A percentile compares a stretch with the other conserved stretches of the same genome.
phyloP scores from a whole-genome alignment of 164 flowering plant genomes.

The Malania oleifera region DNA sequence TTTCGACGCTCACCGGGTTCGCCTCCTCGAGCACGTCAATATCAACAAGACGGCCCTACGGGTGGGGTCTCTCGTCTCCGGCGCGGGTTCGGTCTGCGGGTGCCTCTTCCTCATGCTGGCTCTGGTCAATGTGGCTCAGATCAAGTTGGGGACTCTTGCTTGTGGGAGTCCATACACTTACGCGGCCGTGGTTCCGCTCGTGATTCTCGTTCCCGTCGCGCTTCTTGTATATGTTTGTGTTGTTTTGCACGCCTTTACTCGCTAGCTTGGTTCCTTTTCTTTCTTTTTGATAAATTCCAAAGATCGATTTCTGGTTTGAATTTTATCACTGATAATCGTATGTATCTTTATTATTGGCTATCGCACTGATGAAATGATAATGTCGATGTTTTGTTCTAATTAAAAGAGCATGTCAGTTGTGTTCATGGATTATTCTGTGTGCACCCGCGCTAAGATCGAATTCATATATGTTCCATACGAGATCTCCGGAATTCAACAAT shows the following conservation, averaged over 20 bases:
- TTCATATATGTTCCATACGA: too few relatives aligned
- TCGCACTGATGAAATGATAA: too few relatives aligned
- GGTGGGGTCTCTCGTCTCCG: slow-evolving; percentile 52
- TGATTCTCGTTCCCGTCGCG: slow-evolving; percentile 58
- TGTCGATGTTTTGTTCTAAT: too few relatives aligned
- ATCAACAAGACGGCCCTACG: slow-evolving; percentile 37
- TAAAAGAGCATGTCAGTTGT: too few relatives aligned
- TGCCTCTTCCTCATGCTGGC: slow-evolving; percentile 71
- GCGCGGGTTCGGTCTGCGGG: slow-evolving; percentile 67
- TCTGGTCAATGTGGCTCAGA: slow-evolving; percentile 64
- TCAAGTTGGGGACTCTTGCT: slow-evolving; percentile 66
- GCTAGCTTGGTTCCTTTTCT: too few relatives aligned
- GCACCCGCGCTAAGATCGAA: too few relatives aligned
- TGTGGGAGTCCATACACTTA: slow-evolving; percentile 43
- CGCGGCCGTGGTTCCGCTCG: slow-evolving; percentile 59
- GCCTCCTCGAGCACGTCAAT: slow-evolving; percentile 34
- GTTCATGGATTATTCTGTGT: too few relatives aligned
- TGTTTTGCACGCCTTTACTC: slow-evolving; percentile 51
- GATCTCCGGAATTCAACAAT: too few relatives aligned
- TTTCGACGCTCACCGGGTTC: slow-evolving; percentile 8
- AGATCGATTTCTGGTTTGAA: too few relatives aligned
- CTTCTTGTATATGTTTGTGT: slow-evolving; percentile 49
- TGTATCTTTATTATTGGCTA: too few relatives aligned
- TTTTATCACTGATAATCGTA: too few relatives aligned
- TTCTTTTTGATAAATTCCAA: too few relatives aligned